Evolutionary conservation across 2,329 filamentous ascomycete genomes (phyloP), one percentile per base, ranked within the genome.

Genomic region (Nothophoma quercina): DNA sequence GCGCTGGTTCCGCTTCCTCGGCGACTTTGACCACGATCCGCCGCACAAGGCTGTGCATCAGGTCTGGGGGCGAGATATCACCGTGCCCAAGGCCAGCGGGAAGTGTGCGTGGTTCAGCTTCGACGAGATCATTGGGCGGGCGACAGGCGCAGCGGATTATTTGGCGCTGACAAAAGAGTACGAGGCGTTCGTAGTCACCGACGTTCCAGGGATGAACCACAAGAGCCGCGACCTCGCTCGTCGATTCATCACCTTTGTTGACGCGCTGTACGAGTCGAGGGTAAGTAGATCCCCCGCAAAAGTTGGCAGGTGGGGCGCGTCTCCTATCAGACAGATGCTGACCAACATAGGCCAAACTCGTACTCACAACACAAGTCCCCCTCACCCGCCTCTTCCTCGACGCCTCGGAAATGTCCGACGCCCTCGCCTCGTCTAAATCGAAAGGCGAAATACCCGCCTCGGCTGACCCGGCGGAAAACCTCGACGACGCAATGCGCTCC

Each of bases 241-340:
- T 10, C 84, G 95, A 5, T 97, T 99, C 75, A 99, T 99, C 72
- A 99, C 93, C 0, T 97, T 99, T 65, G 91, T 99, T 60, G 95
- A 99, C 72, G 93, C 95, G 5, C 88, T 97, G 4, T 99, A 99
- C 70, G 95, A 99, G 75, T 81, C 77, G 59, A 75, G 81, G 63
- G 83, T 84, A 71, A 53, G 78, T 68, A n/a, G n/a, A n/a, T n/a
- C n/a, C n/a, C n/a, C n/a, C n/a, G n/a, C n/a, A n/a, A n/a, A n/a
- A n/a, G n/a, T n/a, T n/a, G n/a, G n/a, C n/a, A n/a, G n/a, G n/a
- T n/a, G n/a, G n/a, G n/a, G n/a, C n/a, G n/a, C n/a, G n/a, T n/a
- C n/a, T n/a, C n/a, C n/a, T n/a, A n/a, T 6, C n/a, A 22, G 23
- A 21, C 6, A 12, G 13, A 15, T 22, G 18, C 28, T 38, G 30